These are phyloP conservation scores for Arctium lappa DNA, from an alignment of 129 eudicot genomes.

Conservation along the genomic window DNA sequence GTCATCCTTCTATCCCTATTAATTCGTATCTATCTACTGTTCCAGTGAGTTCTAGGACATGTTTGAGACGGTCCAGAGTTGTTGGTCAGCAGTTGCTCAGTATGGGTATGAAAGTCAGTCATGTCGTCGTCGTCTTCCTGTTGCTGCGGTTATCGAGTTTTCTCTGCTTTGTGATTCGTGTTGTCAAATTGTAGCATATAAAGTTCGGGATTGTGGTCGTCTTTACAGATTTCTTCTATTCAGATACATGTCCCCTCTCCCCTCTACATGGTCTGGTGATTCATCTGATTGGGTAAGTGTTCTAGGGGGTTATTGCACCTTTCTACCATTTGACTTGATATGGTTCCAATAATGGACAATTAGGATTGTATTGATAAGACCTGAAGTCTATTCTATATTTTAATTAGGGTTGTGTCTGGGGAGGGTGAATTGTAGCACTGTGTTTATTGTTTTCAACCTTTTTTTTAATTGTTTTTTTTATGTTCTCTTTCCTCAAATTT, in stretches of 20 bases:
- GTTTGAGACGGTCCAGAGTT: constrained; percentile 80
- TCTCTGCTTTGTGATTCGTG: constrained; percentile 46
- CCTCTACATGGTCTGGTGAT: background rate
- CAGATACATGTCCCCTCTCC: constrained; percentile 11
- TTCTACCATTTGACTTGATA: background rate
- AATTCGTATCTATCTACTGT: constrained; percentile 70
- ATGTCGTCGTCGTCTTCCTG: constrained; percentile 69
- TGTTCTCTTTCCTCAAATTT: background rate
- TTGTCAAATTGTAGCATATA: constrained; percentile 63
- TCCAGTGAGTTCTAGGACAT: constrained; percentile 98
- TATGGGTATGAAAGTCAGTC: constrained; percentile 92
- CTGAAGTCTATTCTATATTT: background rate
- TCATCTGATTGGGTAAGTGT: constrained; percentile 17
- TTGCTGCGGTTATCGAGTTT: constrained; percentile 65
- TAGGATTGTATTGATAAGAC: constrained; percentile 8
- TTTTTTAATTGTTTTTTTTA: background rate
- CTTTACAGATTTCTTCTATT: constrained; percentile 31
- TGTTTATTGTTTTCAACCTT: background rate
- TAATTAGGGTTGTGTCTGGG: background rate
- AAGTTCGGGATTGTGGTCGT: constrained; percentile 31
- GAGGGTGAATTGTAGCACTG: background rate
- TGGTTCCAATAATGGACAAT: constrained; percentile 6
- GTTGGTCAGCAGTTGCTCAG: constrained; percentile 80
- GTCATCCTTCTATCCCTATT: constrained; percentile 26
- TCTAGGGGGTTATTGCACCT: constrained; percentile 17